phyloP scores from a whole-genome alignment of 352 stramenopile species.

The Plasmopara viticola region DNA sequence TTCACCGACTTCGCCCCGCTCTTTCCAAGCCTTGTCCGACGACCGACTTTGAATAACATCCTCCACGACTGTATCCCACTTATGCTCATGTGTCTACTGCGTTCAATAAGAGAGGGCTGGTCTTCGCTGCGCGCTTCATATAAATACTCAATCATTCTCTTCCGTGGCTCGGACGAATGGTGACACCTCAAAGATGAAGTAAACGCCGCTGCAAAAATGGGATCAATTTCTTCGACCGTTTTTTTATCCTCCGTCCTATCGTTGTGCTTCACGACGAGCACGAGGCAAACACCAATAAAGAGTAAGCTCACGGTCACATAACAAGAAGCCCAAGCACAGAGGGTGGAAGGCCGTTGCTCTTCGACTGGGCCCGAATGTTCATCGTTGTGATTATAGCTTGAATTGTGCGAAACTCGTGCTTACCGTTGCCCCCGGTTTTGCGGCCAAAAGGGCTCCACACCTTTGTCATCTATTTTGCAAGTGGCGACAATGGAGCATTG shows the following conservation, averaged over 20 bases:
- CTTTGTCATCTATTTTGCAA: constrained; percentile 20
- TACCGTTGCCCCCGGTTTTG: constrained; percentile 10
- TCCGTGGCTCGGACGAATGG: no score
- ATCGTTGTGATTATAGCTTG: constrained; percentile 10
- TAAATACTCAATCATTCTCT: neutral
- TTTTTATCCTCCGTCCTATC: neutral
- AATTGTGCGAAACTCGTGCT: constrained; percentile 27
- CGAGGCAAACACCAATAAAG: constrained; percentile 15
- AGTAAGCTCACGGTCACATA: constrained; percentile 10
- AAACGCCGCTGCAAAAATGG: constrained; percentile 1
- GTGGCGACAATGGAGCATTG: constrained; percentile 1
- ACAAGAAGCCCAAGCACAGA: constrained; percentile 8
- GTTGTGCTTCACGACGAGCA: constrained; percentile 16
- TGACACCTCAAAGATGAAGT: constrained; percentile 11
- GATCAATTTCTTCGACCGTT: constrained; percentile 4
- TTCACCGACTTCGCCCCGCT: no score
- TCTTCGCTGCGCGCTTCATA: constrained; percentile 15
- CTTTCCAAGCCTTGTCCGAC: no score
- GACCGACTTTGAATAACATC: no score
- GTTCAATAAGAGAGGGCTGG: constrained; percentile 14
- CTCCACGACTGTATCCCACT: constrained; percentile 6
- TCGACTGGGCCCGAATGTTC: neutral
- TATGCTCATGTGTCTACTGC: constrained; percentile 15
- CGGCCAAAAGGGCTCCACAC: neutral
- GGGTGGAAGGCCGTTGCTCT: neutral